Evolutionary conservation across 805 yeast genomes (phyloP).

Genomic region (Saccharomyces jurei): DNA sequence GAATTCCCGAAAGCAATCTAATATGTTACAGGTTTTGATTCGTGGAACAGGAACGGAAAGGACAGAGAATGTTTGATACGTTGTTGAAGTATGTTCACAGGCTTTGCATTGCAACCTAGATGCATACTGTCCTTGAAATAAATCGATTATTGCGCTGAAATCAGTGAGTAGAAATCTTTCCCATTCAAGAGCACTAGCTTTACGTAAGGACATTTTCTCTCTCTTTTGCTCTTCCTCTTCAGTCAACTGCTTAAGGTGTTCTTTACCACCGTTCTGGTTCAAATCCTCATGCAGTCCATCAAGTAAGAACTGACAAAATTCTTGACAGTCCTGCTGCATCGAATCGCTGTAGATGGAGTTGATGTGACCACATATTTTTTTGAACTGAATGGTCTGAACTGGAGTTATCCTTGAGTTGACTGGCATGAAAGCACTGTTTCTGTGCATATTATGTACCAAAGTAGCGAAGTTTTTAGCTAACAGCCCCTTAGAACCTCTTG

Average conservation of each 20-base stretch:
- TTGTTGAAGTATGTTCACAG: slow-evolving; percentile 73
- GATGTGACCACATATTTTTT: slow-evolving; percentile 56
- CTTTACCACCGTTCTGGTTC: slow-evolving; percentile 52
- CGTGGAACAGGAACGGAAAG: slow-evolving; percentile 74
- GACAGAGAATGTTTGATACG: slow-evolving; percentile 75
- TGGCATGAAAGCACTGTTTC: slow-evolving; percentile 23
- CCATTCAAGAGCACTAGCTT: slow-evolving; percentile 89
- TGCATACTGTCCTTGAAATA: slow-evolving; percentile 82
- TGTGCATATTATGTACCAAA: slow-evolving; percentile 47
- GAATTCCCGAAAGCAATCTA: slow-evolving; percentile 70
- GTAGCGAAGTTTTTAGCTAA: slow-evolving; percentile 62
- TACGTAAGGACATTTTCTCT: slow-evolving; percentile 63
- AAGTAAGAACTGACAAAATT: slow-evolving; percentile 75
- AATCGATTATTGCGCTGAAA: slow-evolving; percentile 70
- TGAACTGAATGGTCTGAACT: slow-evolving; percentile 57
- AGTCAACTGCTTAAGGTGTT: slow-evolving; percentile 48
- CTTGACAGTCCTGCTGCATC: slow-evolving; percentile 91
- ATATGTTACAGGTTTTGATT: slow-evolving; percentile 33
- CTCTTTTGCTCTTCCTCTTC: slow-evolving; percentile 65
- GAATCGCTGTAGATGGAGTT: slow-evolving; percentile 73
- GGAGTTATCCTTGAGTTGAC: slow-evolving; percentile 30
- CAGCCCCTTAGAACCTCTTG: slow-evolving; percentile 71
- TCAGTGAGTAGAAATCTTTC: slow-evolving; percentile 74
- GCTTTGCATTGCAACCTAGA: slow-evolving; percentile 68
- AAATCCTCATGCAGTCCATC: slow-evolving; percentile 91